Percentiles rank a stretch among this genome's conserved stretches.
Evolutionary conservation across 2,329 filamentous ascomycete genomes (phyloP).

Genomic region (Aspergillus transmontanensis): DNA sequence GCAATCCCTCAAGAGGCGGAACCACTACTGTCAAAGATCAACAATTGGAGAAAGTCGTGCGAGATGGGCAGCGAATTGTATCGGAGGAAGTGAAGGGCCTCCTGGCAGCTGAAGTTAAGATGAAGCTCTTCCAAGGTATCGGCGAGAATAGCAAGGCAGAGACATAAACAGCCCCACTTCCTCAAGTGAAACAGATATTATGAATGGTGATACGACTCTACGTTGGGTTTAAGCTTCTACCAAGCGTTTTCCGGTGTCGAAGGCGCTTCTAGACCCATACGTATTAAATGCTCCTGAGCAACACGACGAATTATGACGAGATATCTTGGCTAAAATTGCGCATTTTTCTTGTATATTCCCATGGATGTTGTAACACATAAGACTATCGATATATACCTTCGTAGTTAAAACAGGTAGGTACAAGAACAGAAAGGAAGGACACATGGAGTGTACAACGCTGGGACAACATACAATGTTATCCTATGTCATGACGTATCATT

Average conservation of each 20-base stretch:
- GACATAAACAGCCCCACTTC: slow-evolving; percentile 12
- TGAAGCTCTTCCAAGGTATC: slow-evolving; percentile 52
- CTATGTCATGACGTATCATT: slow-evolving; percentile 24
- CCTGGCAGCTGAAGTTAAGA: slow-evolving; percentile 54
- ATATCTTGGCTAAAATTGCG: background rate
- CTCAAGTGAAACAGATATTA: background rate
- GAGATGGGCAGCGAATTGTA: slow-evolving; percentile 60
- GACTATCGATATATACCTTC: slow-evolving; percentile 16
- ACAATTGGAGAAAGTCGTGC: slow-evolving; percentile 56
- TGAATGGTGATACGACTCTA: background rate
- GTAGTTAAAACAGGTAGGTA: slow-evolving; percentile 12
- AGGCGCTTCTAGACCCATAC: background rate
- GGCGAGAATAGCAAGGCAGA: slow-evolving; percentile 27
- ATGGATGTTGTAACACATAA: background rate
- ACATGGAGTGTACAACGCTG: slow-evolving; percentile 9
- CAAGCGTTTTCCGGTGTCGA: background rate
- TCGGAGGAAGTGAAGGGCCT: slow-evolving; percentile 55
- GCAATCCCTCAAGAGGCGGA: slow-evolving; percentile 30
- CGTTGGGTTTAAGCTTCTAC: background rate
- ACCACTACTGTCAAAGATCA: slow-evolving; percentile 43
- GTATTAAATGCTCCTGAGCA: background rate
- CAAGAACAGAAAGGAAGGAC: slow-evolving; percentile 13
- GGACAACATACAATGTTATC: slow-evolving; percentile 15
- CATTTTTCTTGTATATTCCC: background rate
- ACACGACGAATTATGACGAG: background rate